Percentiles rank a stretch among this genome's conserved stretches.
Evolutionary conservation across 345 rosid species (phyloP).

Genomic region (Populus davidiana): DNA sequence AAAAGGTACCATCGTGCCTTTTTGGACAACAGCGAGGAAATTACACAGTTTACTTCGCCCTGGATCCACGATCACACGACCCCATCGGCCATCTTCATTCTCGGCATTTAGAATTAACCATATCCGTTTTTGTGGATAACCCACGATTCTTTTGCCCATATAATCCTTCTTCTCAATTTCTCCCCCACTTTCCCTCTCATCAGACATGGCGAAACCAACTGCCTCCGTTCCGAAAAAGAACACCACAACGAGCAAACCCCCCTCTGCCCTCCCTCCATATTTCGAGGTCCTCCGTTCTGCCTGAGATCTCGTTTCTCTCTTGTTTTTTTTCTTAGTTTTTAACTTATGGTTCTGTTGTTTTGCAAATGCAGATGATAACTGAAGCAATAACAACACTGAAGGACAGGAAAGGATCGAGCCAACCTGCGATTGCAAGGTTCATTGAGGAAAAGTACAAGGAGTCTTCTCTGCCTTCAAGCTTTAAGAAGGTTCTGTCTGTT

Average conservation of each 20-base stretch:
- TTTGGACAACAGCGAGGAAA: too few species aligned
- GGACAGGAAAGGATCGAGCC: conserved; percentile 34
- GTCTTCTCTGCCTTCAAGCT: conserved; percentile 11
- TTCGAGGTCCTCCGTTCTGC: conserved; percentile 9
- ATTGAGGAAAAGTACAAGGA: conserved; percentile 24
- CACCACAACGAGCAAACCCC: background rate
- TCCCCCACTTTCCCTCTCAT: background rate
- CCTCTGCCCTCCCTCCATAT: conserved; percentile 9
- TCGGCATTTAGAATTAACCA: too few species aligned
- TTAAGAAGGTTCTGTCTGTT: conserved; percentile 19
- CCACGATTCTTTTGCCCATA: too few species aligned
- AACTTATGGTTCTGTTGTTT: background rate
- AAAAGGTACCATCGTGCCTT: too few species aligned
- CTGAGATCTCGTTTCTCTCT: background rate
- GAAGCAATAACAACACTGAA: conserved; percentile 29
- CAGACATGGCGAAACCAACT: conserved; percentile 15
- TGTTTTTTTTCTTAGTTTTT: background rate
- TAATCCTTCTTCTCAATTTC: background rate
- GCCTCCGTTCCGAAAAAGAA: background rate
- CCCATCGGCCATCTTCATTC: too few species aligned
- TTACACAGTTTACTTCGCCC: too few species aligned
- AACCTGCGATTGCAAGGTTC: conserved; percentile 29
- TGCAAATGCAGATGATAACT: conserved; percentile 20
- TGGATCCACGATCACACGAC: too few species aligned
- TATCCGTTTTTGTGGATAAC: too few species aligned